These are phyloP conservation scores for Trichoderma semiorbis DNA, from an alignment of 2,329 filamentous ascomycete genomes.

Conservation along the genomic window DNA sequence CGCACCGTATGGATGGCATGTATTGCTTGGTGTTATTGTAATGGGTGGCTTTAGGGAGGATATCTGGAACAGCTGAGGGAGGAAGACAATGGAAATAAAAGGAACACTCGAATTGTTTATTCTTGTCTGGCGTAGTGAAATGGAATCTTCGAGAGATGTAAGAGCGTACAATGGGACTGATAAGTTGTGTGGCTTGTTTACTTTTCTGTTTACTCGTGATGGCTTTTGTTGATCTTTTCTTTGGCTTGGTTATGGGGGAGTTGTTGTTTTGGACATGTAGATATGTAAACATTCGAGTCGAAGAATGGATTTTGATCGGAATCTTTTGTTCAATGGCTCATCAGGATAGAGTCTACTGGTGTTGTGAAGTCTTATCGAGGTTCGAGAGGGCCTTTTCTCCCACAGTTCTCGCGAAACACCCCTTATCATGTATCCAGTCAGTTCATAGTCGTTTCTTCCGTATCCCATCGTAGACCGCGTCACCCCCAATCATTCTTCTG, in stretches of 20 bases:
- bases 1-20: not conserved
- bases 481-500: too few relatives aligned
- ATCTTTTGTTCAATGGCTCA: not conserved
- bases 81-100: not conserved
- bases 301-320: not conserved
- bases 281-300: not conserved
- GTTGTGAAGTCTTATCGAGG: not conserved
- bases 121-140: not conserved
- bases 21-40: not conserved
- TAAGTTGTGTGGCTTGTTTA: not conserved
- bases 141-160: not conserved
- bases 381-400: not conserved
- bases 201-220: not conserved
- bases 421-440: not conserved
- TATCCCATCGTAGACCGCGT: not conserved
- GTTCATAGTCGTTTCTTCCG: not conserved
- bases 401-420: not conserved
- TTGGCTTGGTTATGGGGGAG: not conserved
- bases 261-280: not conserved
- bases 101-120: not conserved
- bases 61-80: not conserved
- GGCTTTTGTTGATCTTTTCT: not conserved
- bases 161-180: not conserved
- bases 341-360: accelerated
- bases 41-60: not conserved